A percentile compares a stretch with the other conserved stretches of the same genome.
Evolutionary conservation across 2,329 filamentous ascomycete species (phyloP).

Genomic region (Diaporthe caulivora): DNA sequence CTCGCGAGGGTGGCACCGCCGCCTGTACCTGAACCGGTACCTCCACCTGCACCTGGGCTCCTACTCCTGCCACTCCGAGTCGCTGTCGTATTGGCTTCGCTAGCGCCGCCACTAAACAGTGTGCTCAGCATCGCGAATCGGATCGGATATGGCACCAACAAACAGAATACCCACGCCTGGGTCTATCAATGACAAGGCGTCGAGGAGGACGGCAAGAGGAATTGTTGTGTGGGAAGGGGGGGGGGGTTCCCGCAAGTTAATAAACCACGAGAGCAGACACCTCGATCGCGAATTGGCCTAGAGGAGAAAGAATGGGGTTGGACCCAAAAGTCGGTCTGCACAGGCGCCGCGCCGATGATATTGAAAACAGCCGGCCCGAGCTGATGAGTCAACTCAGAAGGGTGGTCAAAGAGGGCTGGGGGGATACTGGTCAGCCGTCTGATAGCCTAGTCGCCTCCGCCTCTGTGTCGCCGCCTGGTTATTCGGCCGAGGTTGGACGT

Average conservation of each 20-base stretch:
- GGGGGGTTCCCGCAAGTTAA: background rate
- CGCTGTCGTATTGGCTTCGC: conserved; percentile 25
- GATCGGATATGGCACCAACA: conserved; percentile 28
- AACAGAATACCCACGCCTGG: conserved; percentile 8
- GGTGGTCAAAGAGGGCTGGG: background rate
- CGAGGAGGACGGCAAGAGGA: background rate
- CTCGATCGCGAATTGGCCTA: background rate
- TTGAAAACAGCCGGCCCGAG: background rate
- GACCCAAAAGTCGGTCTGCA: conserved; percentile 9
- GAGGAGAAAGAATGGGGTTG: background rate
- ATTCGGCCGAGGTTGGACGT: background rate
- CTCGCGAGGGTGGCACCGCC: conserved; percentile 26
- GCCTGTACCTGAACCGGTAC: conserved; percentile 25
- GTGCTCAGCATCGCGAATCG: conserved; percentile 34
- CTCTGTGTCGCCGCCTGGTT: background rate
- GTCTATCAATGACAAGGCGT: background rate
- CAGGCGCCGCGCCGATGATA: conserved; percentile 10
- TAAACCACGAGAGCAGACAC: background rate
- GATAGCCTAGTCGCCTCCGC: background rate
- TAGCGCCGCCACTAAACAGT: conserved; percentile 34
- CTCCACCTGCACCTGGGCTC: conserved; percentile 21
- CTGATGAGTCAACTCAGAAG: background rate
- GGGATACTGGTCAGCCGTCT: background rate
- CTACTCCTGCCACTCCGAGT: background rate
- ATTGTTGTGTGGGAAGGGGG: background rate